A percentile compares a stretch with the other conserved stretches of the same genome.
Evolutionary conservation across 257 asterid species (phyloP).

Genomic region (Capsicum chinense): DNA sequence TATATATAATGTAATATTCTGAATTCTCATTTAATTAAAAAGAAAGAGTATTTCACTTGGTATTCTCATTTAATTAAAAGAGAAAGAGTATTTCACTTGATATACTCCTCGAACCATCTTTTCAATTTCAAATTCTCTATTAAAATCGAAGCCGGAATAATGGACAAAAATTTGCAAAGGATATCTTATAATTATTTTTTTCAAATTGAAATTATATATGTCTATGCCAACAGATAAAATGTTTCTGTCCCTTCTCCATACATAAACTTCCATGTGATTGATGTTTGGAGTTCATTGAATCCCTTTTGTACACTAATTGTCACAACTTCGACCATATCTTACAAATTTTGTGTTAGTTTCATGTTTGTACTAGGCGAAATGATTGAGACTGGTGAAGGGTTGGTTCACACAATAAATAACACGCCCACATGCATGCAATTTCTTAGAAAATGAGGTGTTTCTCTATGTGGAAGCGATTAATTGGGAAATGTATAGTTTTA

Average conservation of each 20-base stretch:
- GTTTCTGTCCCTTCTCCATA: background rate
- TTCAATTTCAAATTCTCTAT: background rate
- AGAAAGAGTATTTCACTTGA: no score
- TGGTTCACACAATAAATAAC: constrained; percentile 10
- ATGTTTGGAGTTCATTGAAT: background rate
- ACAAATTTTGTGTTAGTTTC: constrained; percentile 5
- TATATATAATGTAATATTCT: background rate
- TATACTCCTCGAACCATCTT: background rate
- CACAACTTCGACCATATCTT: background rate
- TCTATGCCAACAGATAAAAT: background rate
- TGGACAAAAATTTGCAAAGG: background rate
- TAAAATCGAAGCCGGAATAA: background rate
- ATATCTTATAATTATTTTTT: background rate
- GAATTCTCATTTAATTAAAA: background rate
- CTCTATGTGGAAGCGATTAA: background rate
- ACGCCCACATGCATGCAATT: constrained; percentile 7
- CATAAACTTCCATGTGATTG: background rate
- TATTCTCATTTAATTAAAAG: no score
- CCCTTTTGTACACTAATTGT: background rate
- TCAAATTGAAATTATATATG: background rate
- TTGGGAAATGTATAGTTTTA: background rate
- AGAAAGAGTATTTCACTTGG: background rate
- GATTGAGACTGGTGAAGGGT: background rate
- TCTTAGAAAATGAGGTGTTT: constrained; percentile 15
- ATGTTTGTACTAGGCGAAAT: background rate